Evolutionary conservation across 768 basidiomycete species (phyloP).

Genomic region (Pleurotus pulmonarius): DNA sequence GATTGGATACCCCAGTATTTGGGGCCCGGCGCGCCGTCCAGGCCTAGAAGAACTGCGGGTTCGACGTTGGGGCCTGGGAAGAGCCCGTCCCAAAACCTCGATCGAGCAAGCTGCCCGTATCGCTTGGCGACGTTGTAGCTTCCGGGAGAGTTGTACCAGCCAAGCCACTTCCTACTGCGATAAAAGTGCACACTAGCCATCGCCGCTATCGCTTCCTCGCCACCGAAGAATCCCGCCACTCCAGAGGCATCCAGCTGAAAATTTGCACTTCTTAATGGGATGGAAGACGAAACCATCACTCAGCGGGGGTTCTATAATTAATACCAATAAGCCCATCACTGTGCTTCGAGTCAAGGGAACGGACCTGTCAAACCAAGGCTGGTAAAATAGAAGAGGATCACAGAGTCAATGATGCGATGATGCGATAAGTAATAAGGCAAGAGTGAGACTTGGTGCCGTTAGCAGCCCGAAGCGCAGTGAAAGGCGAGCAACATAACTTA

Average conservation of each 20-base stretch:
- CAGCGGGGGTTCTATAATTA: no score
- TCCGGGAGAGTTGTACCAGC: slow-evolving; percentile 33
- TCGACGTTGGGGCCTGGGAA: slow-evolving; percentile 28
- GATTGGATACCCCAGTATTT: slow-evolving; percentile 20
- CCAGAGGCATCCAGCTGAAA: slow-evolving; percentile 21
- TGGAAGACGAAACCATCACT: no score
- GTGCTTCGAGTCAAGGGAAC: no score
- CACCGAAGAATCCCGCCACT: slow-evolving; percentile 30
- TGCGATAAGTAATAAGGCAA: no score
- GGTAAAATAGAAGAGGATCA: no score
- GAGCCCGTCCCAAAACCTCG: slow-evolving; percentile 28
- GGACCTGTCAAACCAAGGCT: no score
- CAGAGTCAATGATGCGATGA: no score
- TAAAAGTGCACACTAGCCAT: slow-evolving; percentile 29
- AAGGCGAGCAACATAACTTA: no score
- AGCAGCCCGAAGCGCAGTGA: no score
- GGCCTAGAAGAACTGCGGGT: slow-evolving; percentile 21
- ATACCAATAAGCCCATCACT: no score
- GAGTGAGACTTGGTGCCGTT: no score
- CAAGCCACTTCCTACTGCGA: slow-evolving; percentile 26
- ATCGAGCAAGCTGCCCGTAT: slow-evolving; percentile 26
- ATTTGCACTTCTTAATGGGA: background rate
- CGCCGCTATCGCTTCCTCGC: slow-evolving; percentile 29
- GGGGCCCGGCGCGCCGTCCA: slow-evolving; percentile 24
- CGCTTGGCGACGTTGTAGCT: slow-evolving; percentile 24